Evolutionary conservation across 2,329 filamentous ascomycete genomes (phyloP).

Genomic region (Cercospora canescens): DNA sequence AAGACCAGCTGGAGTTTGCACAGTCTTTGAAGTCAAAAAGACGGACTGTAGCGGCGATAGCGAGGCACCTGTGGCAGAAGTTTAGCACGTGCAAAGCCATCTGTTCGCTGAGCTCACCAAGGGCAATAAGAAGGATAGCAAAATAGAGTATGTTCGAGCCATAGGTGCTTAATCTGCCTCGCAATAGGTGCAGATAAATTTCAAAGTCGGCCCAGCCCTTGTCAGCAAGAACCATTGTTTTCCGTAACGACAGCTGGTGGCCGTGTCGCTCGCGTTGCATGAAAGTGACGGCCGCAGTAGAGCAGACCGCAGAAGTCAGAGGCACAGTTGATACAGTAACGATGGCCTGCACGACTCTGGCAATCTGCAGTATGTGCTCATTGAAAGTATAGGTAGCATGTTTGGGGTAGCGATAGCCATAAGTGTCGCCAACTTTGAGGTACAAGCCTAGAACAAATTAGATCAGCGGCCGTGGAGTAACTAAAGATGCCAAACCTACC

Average conservation of each 20-base stretch:
- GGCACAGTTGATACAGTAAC: not conserved
- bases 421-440: not conserved
- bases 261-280: not conserved
- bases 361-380: not conserved
- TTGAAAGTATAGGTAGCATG: not conserved
- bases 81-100: not conserved
- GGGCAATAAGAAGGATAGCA: not conserved
- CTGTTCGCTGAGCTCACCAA: not conserved
- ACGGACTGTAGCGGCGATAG: not conserved
- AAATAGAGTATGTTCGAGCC: not conserved
- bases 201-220: not conserved
- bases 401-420: not conserved
- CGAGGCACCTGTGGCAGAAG: not conserved
- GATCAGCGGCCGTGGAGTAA: not conserved
- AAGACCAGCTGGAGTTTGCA: not conserved
- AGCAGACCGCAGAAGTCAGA: not conserved
- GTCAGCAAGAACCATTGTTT: not conserved
- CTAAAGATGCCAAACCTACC: not conserved
- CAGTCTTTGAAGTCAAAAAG: not conserved
- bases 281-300: not conserved
- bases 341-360: not conserved
- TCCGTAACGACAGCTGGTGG: not conserved
- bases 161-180: not conserved
- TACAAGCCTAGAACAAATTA: not conserved
- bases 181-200: not conserved